Evolutionary conservation across 495 filamentous ascomycete genomes (phyloP).

Genomic region (Hypoxylon fragiforme): DNA sequence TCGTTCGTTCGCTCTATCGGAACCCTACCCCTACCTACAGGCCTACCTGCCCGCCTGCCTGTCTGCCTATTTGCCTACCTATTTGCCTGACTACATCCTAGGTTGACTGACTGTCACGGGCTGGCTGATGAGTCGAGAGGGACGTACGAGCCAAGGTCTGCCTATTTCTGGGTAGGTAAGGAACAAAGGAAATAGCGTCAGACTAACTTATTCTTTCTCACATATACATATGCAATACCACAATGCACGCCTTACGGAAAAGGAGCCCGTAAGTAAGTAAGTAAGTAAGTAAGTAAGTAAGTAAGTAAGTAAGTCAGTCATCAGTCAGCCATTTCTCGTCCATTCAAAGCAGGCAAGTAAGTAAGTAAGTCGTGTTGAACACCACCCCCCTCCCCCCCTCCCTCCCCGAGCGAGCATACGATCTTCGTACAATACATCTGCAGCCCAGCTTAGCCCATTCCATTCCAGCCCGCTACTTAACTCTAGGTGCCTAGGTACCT

Average conservation of each 20-base stretch:
- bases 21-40: no score
- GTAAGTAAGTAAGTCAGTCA: neutral
- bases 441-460: no score
- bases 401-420: no score
- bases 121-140: neutral
- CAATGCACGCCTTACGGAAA: neutral
- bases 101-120: no score
- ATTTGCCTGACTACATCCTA: neutral
- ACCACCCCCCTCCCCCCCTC: no score
- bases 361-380: neutral
- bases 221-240: neutral
- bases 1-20: no score
- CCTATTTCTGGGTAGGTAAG: neutral
- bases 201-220: no score
- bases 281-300: neutral
- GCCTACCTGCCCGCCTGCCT: slow-evolving; percentile 20
- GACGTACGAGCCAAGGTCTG: neutral
- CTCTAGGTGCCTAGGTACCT: no score
- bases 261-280: neutral
- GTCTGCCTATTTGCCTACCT: neutral
- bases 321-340: no score
- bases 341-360: neutral
- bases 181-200: no score
- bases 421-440: no score
- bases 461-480: no score